Base-by-base conservation (phyloP, 257 asterid species). In the Jacaranda mimosifolia region DNA sequence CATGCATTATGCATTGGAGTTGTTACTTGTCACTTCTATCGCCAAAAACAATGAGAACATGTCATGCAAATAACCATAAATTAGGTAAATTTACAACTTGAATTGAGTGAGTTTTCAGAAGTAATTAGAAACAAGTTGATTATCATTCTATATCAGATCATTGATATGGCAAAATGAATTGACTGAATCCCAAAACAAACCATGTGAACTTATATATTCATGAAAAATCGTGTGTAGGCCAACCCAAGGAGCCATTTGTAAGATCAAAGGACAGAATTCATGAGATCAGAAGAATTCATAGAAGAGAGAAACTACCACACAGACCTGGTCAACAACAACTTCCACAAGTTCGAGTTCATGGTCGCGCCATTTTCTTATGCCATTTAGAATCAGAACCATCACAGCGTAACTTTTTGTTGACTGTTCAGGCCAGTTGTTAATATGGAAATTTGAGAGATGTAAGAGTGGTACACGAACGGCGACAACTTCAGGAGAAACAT, bases 281-380 rank as follows among this genome's bases (percentile, higher is more conserved):
- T 13, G 63, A 74, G 18, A 63, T 40, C 45, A 5, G 38, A 38
- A 63, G 4, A 19, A 36, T 21, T 39, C 18, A 69, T n/a, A 39
- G 26, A 56, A 39, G 26, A 58, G 65, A 75, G 38, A 68, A 58
- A 49, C 39, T 19, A 67, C 63, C 15, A 7, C 68, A 74, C 52
- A 46, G 75, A 91, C 97, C 97, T 91, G 97, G 79, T 88, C 94
- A 55, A 90, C 95, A 21, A 91, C 96, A 74, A 91, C 96, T 81
- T 91, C 90, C 51, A 89, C 93, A 51, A 91, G 97, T 58, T 91
- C 97, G 56, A 91, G 77, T 87, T 91, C 97, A 72, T 91, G 96
- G 26, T 83, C 89, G 5, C 89, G 92, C 97, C 97, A 89, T 80
- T 85, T 86, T 73, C 93, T 88, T 8, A 90, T 63, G 49, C 97